Evolutionary conservation across 805 yeast species (phyloP), one percentile per base, ranked within the genome.

Genomic region (Helenozyma baotianmanensis): DNA sequence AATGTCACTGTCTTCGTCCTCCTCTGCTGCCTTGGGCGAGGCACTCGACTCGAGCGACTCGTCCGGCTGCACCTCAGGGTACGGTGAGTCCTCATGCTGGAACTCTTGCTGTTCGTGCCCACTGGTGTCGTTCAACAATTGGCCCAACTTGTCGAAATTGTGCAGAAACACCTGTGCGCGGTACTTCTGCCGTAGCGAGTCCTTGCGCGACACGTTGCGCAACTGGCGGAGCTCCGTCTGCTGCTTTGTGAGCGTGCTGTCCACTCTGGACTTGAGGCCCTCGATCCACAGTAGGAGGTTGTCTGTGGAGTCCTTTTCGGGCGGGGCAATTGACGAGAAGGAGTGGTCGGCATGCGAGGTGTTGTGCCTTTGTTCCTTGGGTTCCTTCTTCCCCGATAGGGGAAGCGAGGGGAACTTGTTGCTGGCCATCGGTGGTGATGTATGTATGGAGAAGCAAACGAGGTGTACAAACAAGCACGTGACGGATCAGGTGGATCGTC

Each of bases 141-240:
- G 33, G 9, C 45, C 51, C 33, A 58, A 42, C 36, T 50, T 48
- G 18, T 47, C 50, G 24, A 58, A 56, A 12, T 47, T 38, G n/a
- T 49, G 55, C 39, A 53, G 60, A 32, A 45, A 52, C 23, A 60
- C 50, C 38, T 51, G 49, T 17, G 35, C 30, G 13, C 45, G 33
- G 35, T 45, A 44, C 30, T 45, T 39, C n/a, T 19, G 37, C 27
- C 47, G 45, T 21, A 61, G 39, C 16, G 39, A 43, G 6, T 54
- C 54, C 13, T 32, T 22, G 14, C 23, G 21, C 4, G 42, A 23
- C 9, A 35, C 33, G 10, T 43, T 32, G 4, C 43, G 34, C 21
- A 45, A 32, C 23, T 34, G 36, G 4, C 30, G 18, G 23, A 33
- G 36, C 24, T 45, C 49, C 13, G 24, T 10, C 12, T 36, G 28